Conservation (phyloP, 768 basidiomycete species). For the Guyanaporus albipodus region DNA sequence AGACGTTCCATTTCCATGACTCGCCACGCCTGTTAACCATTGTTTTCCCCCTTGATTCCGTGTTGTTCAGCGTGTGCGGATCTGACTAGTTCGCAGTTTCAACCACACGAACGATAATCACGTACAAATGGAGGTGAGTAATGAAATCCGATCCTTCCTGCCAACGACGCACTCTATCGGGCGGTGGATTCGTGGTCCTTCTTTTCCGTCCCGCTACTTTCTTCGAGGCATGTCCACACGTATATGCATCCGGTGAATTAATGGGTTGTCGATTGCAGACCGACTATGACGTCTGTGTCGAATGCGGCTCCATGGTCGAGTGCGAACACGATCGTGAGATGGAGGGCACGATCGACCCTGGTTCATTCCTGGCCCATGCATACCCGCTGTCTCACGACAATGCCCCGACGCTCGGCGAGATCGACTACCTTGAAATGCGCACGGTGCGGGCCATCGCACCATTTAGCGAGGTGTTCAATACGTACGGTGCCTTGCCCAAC, state of each 20-base stretch:
- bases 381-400: conserved; percentile 14
- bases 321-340: conserved; percentile 61
- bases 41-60: not conserved
- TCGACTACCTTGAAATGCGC: conserved; percentile 64
- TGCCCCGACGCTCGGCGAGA: conserved; percentile 14
- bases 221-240: conserved; percentile 2
- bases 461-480: conserved; percentile 66
- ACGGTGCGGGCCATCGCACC: conserved; percentile 48
- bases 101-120: conserved; percentile 69
- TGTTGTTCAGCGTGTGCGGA: conserved; percentile 5
- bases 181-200: not conserved
- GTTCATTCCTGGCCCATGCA: not conserved
- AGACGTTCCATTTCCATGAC: not conserved
- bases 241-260: conserved; percentile 5
- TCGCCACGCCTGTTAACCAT: not conserved
- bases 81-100: conserved; percentile 46
- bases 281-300: conserved; percentile 68
- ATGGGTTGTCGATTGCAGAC: conserved; percentile 40
- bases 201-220: not conserved
- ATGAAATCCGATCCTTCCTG: conserved; percentile 14
- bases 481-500: conserved; percentile 67
- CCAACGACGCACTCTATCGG: conserved; percentile 20
- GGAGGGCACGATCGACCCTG: conserved; percentile 2
- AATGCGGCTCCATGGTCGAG: conserved; percentile 64
- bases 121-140: conserved; percentile 66